These are phyloP conservation scores for Amanita rimosa DNA, from an alignment of 768 basidiomycete species.

Conservation along the genomic window DNA sequence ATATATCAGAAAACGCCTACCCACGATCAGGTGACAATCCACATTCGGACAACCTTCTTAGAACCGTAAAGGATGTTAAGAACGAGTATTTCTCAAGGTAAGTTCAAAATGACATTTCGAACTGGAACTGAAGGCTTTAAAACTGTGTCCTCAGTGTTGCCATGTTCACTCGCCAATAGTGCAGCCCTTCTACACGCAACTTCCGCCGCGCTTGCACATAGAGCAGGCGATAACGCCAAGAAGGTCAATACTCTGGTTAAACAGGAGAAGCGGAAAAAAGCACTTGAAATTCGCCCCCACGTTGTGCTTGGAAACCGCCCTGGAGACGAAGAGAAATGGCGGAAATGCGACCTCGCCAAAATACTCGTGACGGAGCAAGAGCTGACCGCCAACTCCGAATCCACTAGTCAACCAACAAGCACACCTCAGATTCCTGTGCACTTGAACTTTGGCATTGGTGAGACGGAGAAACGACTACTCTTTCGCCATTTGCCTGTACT, in stretches of 20 bases:
- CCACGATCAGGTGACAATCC: conserved; percentile 23
- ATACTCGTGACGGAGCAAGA: conserved; percentile 45
- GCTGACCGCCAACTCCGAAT: conserved; percentile 20
- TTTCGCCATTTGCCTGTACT: conserved; percentile 58
- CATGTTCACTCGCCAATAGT: conserved; percentile 25
- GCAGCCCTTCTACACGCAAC: conserved; percentile 37
- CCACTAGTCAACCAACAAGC: conserved; percentile 21
- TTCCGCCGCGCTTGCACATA: conserved; percentile 23
- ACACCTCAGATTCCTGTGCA: conserved; percentile 37
- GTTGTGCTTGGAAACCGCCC: conserved; percentile 66
- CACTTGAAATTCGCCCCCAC: conserved; percentile 37
- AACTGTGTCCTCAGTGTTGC: conserved; percentile 2
- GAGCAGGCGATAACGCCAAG: conserved; percentile 24
- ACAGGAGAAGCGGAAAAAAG: conserved; percentile 29
- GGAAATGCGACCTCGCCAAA: conserved; percentile 50
- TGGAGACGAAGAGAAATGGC: conserved; percentile 60
- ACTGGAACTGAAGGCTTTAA: conserved; percentile 20
- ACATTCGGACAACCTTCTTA: conserved; percentile 1
- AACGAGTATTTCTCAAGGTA: conserved; percentile 18
- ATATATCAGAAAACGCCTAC: conserved; percentile 23
- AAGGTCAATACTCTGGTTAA: conserved; percentile 36
- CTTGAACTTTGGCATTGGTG: conserved; percentile 57
- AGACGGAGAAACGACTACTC: conserved; percentile 45
- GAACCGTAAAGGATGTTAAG: conserved; percentile 17
- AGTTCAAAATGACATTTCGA: conserved; percentile 4